Conservation (phyloP, 1,284 basidiomycete species). For the Veloboletus limbatus region DNA sequence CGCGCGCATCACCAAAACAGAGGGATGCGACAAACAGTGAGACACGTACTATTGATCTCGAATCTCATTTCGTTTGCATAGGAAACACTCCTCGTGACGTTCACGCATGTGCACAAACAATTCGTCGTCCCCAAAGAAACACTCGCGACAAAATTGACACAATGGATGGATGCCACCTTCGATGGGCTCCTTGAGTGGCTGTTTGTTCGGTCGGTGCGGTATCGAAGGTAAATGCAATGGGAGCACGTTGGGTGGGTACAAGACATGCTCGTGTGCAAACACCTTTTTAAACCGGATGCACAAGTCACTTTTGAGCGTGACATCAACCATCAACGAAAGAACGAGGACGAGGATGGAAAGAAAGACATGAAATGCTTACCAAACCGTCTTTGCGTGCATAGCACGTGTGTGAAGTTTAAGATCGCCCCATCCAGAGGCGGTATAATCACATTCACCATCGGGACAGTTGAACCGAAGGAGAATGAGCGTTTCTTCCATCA, state of each 20-base stretch:
- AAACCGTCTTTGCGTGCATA: conserved; percentile 78
- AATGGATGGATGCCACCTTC: conserved; percentile 76
- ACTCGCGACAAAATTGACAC: conserved; percentile 90
- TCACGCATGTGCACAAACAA: conserved; percentile 94
- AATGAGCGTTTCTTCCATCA: conserved; percentile 94
- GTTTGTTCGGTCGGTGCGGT: conserved; percentile 48
- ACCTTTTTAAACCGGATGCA: conserved; percentile 92
- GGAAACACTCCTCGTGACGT: conserved; percentile 93
- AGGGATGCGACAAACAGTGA: not conserved
- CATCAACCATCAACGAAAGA: not conserved
- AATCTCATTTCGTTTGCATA: conserved; percentile 83
- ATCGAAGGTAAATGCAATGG: conserved; percentile 79
- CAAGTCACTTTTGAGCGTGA: conserved; percentile 58
- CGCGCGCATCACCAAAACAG: not conserved
- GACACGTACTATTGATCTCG: conserved; percentile 82
- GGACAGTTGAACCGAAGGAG: conserved; percentile 90
- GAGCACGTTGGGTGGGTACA: conserved; percentile 75
- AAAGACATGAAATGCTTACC: conserved; percentile 48
- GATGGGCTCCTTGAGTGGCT: conserved; percentile 47
- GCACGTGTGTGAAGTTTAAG: conserved; percentile 79
- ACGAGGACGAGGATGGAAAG: too few species aligned
- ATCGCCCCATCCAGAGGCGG: conserved; percentile 86
- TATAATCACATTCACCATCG: conserved; percentile 76
- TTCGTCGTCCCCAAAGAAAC: conserved; percentile 90
- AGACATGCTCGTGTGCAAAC: conserved; percentile 91